These are phyloP conservation scores for Rhynchospora breviuscula DNA, from an alignment of 176 grass and related monocot genomes.

Conservation along the genomic window DNA sequence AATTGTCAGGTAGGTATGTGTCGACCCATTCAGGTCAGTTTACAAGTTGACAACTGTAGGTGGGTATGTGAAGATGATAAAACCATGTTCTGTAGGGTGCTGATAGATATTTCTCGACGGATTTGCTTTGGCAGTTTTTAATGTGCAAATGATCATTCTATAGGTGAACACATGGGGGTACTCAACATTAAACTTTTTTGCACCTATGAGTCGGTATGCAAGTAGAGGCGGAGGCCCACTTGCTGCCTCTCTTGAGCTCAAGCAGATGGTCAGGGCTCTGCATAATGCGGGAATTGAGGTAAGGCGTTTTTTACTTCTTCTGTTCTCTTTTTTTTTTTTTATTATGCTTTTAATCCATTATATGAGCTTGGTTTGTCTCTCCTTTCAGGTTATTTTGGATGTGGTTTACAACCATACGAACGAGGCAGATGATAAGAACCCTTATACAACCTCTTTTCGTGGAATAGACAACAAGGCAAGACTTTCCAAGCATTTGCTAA, in stretches of 20 bases:
- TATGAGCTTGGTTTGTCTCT: not conserved
- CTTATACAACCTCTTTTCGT: slow-evolving; percentile 88
- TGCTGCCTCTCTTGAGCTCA: slow-evolving; percentile 78
- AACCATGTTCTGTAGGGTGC: not conserved
- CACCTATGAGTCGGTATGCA: slow-evolving; percentile 98
- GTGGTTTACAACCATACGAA: slow-evolving; percentile 99
- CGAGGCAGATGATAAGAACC: slow-evolving; percentile 76
- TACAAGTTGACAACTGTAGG: no score
- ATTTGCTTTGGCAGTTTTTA: not conserved
- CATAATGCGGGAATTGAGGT: slow-evolving; percentile 98
- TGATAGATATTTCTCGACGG: not conserved
- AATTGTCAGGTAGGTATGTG: no score
- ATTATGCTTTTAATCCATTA: not conserved
- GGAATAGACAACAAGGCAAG: slow-evolving; percentile 90
- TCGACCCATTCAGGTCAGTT: no score
- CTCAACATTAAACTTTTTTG: slow-evolving; percentile 98
- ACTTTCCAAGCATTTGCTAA: not conserved
- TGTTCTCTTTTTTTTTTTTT: not conserved
- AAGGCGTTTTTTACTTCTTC: not conserved
- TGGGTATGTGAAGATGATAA: not conserved
- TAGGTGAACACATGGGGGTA: slow-evolving; percentile 99
- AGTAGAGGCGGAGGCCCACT: slow-evolving; percentile 87
- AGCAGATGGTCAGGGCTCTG: slow-evolving; percentile 92
- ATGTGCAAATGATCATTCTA: not conserved
- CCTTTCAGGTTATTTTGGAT: slow-evolving; percentile 87